Evolutionary conservation across 257 asterid species (phyloP).

Genomic region (Solanum pimpinellifolium): DNA sequence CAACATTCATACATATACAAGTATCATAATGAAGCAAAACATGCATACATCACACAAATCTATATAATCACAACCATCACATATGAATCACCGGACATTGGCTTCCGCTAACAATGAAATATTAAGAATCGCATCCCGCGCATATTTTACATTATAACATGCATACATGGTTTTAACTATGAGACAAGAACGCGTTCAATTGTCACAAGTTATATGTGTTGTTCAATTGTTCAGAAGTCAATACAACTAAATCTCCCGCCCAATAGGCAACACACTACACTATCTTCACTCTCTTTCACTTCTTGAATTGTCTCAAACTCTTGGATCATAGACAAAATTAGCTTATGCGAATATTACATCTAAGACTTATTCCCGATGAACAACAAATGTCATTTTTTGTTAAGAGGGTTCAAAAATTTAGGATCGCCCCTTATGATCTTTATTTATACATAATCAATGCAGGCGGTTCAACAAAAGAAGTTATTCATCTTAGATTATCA

Average conservation of each 20-base stretch:
- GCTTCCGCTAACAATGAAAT: too few relatives aligned
- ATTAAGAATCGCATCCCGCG: too few relatives aligned
- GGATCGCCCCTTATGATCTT: too few relatives aligned
- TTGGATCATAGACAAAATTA: not conserved
- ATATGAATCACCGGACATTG: too few relatives aligned
- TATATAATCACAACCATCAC: too few relatives aligned
- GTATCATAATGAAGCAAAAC: too few relatives aligned
- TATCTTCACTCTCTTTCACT: not conserved
- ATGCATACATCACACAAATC: too few relatives aligned
- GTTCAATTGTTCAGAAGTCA: not conserved
- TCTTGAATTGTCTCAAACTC: not conserved
- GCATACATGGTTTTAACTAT: not conserved
- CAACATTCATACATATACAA: too few relatives aligned
- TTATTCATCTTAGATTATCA: slow-evolving; percentile 61
- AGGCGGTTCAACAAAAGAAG: slow-evolving; percentile 65
- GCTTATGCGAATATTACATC: not conserved
- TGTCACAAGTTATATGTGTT: not conserved
- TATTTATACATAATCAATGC: not conserved
- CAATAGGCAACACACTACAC: not conserved
- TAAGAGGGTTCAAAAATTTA: too few relatives aligned
- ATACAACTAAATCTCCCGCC: not conserved
- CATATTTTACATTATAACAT: too few relatives aligned
- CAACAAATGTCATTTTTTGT: not conserved
- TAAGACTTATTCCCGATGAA: not conserved
- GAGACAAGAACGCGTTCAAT: not conserved